A percentile compares a stretch with the other conserved stretches of the same genome.
phyloP scores from a whole-genome alignment of 192 early-diverging fungal species.

The Rhizoclosmatium sp. region DNA sequence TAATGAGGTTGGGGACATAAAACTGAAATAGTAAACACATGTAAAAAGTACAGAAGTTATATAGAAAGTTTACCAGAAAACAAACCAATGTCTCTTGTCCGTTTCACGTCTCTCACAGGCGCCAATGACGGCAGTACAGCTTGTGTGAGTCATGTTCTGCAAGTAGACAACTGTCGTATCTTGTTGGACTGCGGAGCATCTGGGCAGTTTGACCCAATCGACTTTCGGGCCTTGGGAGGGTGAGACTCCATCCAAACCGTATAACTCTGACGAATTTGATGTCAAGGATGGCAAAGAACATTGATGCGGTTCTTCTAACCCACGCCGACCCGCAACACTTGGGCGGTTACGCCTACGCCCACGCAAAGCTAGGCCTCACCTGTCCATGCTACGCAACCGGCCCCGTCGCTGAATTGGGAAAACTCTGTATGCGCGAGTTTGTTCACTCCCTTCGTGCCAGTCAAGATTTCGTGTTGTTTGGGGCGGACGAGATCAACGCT shows the following conservation, averaged over 20 bases:
- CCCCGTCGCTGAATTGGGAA: slow-evolving; percentile 93
- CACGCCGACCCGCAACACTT: slow-evolving; percentile 90
- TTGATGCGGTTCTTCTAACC: slow-evolving; percentile 88
- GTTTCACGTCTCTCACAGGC: slow-evolving; percentile 89
- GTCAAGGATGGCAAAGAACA: slow-evolving; percentile 80
- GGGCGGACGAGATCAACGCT: slow-evolving; percentile 79
- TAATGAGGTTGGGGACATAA: too few relatives aligned
- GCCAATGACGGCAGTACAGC: slow-evolving; percentile 71
- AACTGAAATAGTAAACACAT: too few relatives aligned
- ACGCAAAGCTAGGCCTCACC: slow-evolving; percentile 75
- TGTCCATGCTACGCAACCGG: slow-evolving; percentile 91
- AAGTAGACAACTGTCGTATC: slow-evolving; percentile 90
- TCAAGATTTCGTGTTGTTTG: slow-evolving; percentile 69
- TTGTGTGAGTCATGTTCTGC: slow-evolving; percentile 89
- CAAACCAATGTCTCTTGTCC: slow-evolving; percentile 55
- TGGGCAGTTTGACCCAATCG: slow-evolving; percentile 76
- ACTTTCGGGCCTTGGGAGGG: slow-evolving; percentile 73
- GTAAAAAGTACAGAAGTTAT: too few relatives aligned
- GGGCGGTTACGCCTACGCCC: slow-evolving; percentile 83
- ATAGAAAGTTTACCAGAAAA: too few relatives aligned
- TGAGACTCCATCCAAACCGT: slow-evolving; percentile 27
- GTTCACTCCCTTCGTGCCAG: slow-evolving; percentile 68
- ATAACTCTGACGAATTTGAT: background rate
- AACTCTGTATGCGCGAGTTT: slow-evolving; percentile 79
- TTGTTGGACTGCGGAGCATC: slow-evolving; percentile 95